Percentiles rank a stretch among this genome's conserved stretches.
Conservation (phyloP, 768 basidiomycete species). For the Mycena belliarum region DNA sequence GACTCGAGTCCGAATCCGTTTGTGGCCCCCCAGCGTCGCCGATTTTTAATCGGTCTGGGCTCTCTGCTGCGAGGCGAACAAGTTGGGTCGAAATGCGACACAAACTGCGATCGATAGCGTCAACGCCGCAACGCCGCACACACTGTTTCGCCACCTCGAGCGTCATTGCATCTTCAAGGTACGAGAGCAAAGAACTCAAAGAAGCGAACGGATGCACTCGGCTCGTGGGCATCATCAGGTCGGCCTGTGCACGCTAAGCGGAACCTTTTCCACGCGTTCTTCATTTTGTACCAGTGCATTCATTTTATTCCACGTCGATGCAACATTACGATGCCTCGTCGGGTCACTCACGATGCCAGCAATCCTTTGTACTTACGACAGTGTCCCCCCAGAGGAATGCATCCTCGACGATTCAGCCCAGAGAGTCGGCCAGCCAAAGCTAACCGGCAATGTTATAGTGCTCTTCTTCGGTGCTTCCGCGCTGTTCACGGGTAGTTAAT, state of each 20-base stretch:
- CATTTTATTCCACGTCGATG: background rate
- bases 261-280: slow-evolving; percentile 13
- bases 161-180: slow-evolving; percentile 6
- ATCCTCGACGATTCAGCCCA: background rate
- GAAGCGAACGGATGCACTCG: slow-evolving; percentile 6
- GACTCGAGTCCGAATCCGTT: background rate
- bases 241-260: slow-evolving; percentile 1
- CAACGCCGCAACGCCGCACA: background rate
- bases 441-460: slow-evolving; percentile 17
- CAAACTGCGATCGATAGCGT: slow-evolving; percentile 1
- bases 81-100: background rate
- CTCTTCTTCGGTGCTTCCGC: slow-evolving; percentile 17
- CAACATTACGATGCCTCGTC: background rate
- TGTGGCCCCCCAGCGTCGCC: background rate
- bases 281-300: background rate
- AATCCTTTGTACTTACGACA: background rate
- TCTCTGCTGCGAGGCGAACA: background rate
- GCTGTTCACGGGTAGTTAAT: slow-evolving; percentile 22
- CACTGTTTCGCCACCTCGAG: background rate
- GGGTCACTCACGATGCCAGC: slow-evolving; percentile 1
- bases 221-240: slow-evolving; percentile 7
- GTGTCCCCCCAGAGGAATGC: background rate
- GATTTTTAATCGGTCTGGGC: background rate
- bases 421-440: slow-evolving; percentile 4
- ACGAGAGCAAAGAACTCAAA: slow-evolving; percentile 3